Conservation (phyloP, 352 stramenopile genomes). For the Thalassiosira hispida region DNA sequence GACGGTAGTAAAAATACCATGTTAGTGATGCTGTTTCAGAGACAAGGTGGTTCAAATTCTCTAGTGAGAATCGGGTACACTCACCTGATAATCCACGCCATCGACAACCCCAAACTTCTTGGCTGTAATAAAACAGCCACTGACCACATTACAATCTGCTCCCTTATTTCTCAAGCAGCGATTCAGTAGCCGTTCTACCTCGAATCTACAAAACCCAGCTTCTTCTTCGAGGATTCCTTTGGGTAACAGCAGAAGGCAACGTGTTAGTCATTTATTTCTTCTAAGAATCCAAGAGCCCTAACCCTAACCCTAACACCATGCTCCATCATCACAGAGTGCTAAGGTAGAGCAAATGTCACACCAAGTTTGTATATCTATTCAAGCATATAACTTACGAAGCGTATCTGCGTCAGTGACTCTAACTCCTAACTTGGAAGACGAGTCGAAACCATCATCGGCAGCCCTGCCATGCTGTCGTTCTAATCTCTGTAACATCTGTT, state of each 20-base stretch:
- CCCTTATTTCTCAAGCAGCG: slow-evolving; percentile 67
- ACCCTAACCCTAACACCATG: too few relatives aligned
- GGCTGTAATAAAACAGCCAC: slow-evolving; percentile 94
- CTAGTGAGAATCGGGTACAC: slow-evolving; percentile 2
- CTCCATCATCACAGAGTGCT: too few relatives aligned
- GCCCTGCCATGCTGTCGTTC: slow-evolving; percentile 29
- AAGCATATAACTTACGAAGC: too few relatives aligned
- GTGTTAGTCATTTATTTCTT: too few relatives aligned
- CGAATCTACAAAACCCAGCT: slow-evolving; percentile 85
- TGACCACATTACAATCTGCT: slow-evolving; percentile 89
- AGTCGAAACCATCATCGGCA: slow-evolving; percentile 4
- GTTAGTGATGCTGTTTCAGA: background rate
- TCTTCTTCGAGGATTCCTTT: slow-evolving; percentile 94
- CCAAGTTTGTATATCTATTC: too few relatives aligned
- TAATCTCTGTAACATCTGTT: slow-evolving; percentile 89
- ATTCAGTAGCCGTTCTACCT: slow-evolving; percentile 84
- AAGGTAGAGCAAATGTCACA: too few relatives aligned
- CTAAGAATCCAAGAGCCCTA: too few relatives aligned
- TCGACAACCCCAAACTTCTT: slow-evolving; percentile 69
- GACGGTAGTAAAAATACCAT: background rate
- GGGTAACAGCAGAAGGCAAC: too few relatives aligned
- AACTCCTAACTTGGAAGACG: slow-evolving; percentile 33
- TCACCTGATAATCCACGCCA: slow-evolving; percentile 67
- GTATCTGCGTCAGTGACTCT: slow-evolving; percentile 75
- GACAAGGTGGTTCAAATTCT: background rate